A percentile compares a stretch with the other conserved stretches of the same genome.
Conservation (phyloP, 176 grass and related monocot species). For the Eragrostis nindensis region DNA sequence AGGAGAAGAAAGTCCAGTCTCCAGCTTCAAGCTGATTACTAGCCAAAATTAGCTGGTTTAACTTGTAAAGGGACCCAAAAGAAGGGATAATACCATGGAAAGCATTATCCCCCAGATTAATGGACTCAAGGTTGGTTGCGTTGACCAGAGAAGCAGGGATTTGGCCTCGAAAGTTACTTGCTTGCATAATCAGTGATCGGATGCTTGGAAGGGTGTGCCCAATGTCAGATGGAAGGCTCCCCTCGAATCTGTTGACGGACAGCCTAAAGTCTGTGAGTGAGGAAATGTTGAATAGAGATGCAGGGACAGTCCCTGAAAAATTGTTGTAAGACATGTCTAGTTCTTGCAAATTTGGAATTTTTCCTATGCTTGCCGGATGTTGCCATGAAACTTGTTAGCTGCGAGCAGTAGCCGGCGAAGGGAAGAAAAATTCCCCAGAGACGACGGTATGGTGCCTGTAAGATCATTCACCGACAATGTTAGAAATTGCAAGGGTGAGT, state of each 20-base stretch:
- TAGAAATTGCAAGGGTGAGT: neutral
- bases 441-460: neutral
- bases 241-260: neutral
- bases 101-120: neutral
- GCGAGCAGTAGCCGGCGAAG: neutral
- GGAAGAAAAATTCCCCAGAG: neutral
- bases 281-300: slow-evolving; percentile 37
- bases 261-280: neutral
- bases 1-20: neutral
- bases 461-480: neutral
- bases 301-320: slow-evolving; percentile 30
- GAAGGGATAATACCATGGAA: neutral
- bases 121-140: neutral
- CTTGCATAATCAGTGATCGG: neutral
- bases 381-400: slow-evolving; percentile 5
- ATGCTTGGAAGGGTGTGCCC: neutral
- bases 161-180: neutral
- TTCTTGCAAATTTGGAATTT: neutral
- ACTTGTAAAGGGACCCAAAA: neutral
- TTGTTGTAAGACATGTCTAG: slow-evolving; percentile 23
- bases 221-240: neutral
- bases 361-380: slow-evolving; percentile 5
- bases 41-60: neutral
- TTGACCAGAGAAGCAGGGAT: neutral
- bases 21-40: neutral